Evolutionary conservation across 179 eudicot species (phyloP).

Genomic region (Amaranthus tricolor): DNA sequence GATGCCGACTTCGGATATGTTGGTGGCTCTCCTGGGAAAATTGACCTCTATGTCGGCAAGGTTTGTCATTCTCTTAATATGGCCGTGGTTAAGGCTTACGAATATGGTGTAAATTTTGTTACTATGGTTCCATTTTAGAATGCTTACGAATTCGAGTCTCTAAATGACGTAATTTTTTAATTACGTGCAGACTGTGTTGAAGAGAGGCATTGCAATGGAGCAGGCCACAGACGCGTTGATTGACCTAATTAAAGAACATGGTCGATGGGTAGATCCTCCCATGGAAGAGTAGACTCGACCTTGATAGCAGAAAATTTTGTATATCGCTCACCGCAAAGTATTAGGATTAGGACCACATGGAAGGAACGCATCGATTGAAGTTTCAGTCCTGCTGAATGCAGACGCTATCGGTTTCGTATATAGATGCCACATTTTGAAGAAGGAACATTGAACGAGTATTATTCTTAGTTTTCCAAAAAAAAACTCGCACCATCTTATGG

Average conservation of each 20-base stretch:
- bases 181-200: conserved; percentile 72
- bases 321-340: neutral
- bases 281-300: conserved; percentile 45
- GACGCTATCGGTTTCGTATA: too few relatives aligned
- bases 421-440: too few relatives aligned
- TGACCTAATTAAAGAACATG: conserved; percentile 84
- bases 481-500: too few relatives aligned
- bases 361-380: neutral
- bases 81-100: neutral
- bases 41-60: conserved; percentile 96
- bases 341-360: neutral
- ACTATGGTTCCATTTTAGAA: neutral
- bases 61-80: conserved; percentile 29
- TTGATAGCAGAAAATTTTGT: conserved; percentile 11
- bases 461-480: too few relatives aligned
- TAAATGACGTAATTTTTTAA: neutral
- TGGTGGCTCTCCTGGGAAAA: conserved; percentile 98
- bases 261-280: conserved; percentile 89
- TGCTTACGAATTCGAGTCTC: neutral
- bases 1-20: conserved; percentile 99
- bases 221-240: conserved; percentile 92
- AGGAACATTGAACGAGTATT: too few relatives aligned
- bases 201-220: conserved; percentile 89
- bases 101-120: neutral
- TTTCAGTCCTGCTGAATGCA: neutral